Evolutionary conservation across 352 stramenopile species (phyloP).

Genomic region (Phytophthora lateralis): DNA sequence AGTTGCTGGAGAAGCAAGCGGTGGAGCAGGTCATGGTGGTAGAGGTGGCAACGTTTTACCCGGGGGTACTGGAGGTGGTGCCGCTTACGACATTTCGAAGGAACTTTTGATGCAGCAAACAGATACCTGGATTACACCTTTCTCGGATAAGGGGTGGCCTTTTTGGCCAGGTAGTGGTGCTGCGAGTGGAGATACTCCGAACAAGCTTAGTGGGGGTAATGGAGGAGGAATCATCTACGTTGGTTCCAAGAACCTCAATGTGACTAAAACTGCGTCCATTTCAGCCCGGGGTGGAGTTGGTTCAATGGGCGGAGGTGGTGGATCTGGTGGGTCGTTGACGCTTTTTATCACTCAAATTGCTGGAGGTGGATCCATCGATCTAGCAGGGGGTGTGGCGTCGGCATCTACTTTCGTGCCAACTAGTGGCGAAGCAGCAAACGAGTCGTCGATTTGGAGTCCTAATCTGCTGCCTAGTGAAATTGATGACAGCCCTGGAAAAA

Average conservation of each 20-base stretch:
- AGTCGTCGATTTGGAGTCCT: constrained; percentile 43
- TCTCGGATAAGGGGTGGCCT: constrained; percentile 45
- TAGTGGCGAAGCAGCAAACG: constrained; percentile 14
- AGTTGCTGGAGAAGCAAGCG: constrained; percentile 55
- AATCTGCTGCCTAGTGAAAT: constrained; percentile 8
- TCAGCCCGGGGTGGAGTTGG: constrained; percentile 60
- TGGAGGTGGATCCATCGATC: constrained; percentile 65
- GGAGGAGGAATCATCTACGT: constrained; percentile 81
- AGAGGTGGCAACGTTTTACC: constrained; percentile 65
- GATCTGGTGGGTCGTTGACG: constrained; percentile 68
- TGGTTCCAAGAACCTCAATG: constrained; percentile 48
- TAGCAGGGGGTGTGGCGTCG: constrained; percentile 53
- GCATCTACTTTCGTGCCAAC: constrained; percentile 8
- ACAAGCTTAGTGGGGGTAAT: constrained; percentile 61
- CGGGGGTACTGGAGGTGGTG: constrained; percentile 50
- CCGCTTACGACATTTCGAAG: constrained; percentile 46
- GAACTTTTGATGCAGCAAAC: constrained; percentile 23
- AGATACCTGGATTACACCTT: constrained; percentile 10
- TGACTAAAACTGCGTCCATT: constrained; percentile 50
- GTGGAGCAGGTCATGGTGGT: constrained; percentile 72
- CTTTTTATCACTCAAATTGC: constrained; percentile 62
- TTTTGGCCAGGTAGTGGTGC: constrained; percentile 75
- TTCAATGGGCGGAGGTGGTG: constrained; percentile 69
- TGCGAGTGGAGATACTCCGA: constrained; percentile 50
- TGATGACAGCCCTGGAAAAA: constrained; percentile 30